A percentile compares a stretch with the other conserved stretches of the same genome.
Conservation (phyloP, 2,329 filamentous ascomycete species). For the Triangularia setosa region DNA sequence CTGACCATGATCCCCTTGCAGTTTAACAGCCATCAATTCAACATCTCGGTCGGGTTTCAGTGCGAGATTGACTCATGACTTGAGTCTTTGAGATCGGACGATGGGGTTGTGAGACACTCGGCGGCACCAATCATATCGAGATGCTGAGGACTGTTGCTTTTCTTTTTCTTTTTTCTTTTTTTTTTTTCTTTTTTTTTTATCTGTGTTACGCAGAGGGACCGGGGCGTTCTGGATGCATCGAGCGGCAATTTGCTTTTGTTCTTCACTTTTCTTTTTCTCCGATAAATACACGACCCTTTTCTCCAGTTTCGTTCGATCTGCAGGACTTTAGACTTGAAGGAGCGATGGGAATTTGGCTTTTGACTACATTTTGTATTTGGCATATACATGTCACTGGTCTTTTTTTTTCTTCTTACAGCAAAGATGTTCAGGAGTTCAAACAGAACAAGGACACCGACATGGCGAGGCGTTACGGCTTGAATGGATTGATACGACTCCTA, state of each 20-base stretch:
- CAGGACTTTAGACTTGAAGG: neutral
- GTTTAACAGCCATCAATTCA: slow-evolving; percentile 60
- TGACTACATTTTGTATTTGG: neutral
- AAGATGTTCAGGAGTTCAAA: neutral
- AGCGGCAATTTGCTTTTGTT: neutral
- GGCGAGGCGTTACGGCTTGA: neutral
- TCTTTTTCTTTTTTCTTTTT: slow-evolving; percentile 7
- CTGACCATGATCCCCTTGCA: slow-evolving; percentile 80
- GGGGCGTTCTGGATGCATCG: slow-evolving; percentile 6
- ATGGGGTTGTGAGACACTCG: neutral
- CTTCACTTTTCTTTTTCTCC: neutral
- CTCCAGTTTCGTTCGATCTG: neutral
- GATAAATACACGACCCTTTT: neutral
- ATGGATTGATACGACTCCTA: neutral
- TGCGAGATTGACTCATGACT: slow-evolving; percentile 13
- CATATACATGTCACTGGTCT: neutral
- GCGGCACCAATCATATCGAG: neutral
- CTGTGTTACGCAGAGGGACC: neutral
- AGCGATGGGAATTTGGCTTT: neutral
- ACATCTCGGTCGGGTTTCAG: slow-evolving; percentile 78
- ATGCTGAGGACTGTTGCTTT: neutral
- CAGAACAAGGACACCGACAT: neutral
- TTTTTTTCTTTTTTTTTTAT: slow-evolving; percentile 2
- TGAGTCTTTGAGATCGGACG: neutral
- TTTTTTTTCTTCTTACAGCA: neutral